Percentiles rank a stretch among this genome's conserved stretches.
Evolutionary conservation across 2,329 filamentous ascomycete species (phyloP).

Genomic region (Tympanopsis confertula): DNA sequence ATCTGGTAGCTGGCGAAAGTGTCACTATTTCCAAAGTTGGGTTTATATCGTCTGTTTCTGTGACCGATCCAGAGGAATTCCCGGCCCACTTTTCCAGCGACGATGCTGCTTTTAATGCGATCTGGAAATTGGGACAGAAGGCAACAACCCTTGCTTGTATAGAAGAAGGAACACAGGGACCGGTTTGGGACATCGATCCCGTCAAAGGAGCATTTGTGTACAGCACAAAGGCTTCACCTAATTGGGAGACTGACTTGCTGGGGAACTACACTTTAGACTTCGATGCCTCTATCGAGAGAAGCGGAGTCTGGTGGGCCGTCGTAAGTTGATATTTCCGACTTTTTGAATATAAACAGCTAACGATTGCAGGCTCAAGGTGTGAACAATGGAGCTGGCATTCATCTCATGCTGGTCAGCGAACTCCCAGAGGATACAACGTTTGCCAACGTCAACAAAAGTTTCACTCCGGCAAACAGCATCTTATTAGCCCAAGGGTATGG

Average conservation of each 20-base stretch:
- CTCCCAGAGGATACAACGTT: slow-evolving; percentile 11
- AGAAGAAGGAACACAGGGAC: slow-evolving; percentile 19
- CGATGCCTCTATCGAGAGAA: slow-evolving; percentile 20
- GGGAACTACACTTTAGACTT: slow-evolving; percentile 24
- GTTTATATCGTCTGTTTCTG: slow-evolving; percentile 15
- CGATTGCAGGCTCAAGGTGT: no score
- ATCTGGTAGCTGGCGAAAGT: slow-evolving; percentile 17
- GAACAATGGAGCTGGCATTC: slow-evolving; percentile 1
- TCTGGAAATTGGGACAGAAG: slow-evolving; percentile 23
- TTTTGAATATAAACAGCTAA: no score
- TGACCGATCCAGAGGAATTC: slow-evolving; percentile 9
- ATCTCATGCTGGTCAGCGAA: slow-evolving; percentile 13
- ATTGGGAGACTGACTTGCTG: slow-evolving; percentile 12
- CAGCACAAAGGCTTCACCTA: slow-evolving; percentile 18
- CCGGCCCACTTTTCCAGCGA: slow-evolving; percentile 16
- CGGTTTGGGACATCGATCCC: no score
- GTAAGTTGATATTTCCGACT: no score
- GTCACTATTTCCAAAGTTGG: slow-evolving; percentile 18
- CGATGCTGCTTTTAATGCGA: slow-evolving; percentile 16
- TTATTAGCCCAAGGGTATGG: slow-evolving; percentile 18
- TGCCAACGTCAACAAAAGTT: slow-evolving; percentile 17
- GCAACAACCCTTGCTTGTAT: slow-evolving; percentile 20
- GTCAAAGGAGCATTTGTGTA: no score
- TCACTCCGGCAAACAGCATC: slow-evolving; percentile 20
- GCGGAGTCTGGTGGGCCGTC: slow-evolving; percentile 23